Percentiles rank a stretch among this genome's conserved stretches.
These are phyloP conservation scores for Acer saccharum DNA, from an alignment of 345 rosid species.

Conservation along the genomic window DNA sequence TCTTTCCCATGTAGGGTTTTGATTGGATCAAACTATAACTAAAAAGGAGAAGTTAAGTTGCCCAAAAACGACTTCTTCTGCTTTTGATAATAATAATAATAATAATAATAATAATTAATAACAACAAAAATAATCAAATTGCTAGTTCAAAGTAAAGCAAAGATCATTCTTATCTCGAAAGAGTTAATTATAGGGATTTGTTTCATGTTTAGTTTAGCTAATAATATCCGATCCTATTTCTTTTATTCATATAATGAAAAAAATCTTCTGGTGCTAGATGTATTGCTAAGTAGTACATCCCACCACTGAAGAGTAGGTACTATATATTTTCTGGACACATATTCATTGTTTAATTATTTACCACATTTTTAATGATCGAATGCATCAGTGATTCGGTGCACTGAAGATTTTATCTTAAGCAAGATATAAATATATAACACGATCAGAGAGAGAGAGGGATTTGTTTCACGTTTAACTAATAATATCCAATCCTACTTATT, in stretches of 20 bases:
- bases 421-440: too few species aligned
- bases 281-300: too few species aligned
- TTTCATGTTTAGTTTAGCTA: constrained; percentile 18
- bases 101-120: constrained; percentile 3
- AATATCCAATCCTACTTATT: too few species aligned
- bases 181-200: constrained; percentile 31
- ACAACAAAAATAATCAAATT: not conserved
- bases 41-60: constrained; percentile 6
- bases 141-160: not conserved
- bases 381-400: too few species aligned
- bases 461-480: too few species aligned
- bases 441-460: too few species aligned
- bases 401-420: too few species aligned
- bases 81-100: constrained; percentile 6
- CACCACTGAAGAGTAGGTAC: too few species aligned
- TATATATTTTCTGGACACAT: too few species aligned
- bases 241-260: not conserved
- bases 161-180: constrained; percentile 31
- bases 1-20: constrained; percentile 20
- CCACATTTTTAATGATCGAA: too few species aligned
- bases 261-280: too few species aligned
- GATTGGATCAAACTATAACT: constrained; percentile 12
- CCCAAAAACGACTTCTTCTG: constrained; percentile 12
- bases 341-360: too few species aligned
- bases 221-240: constrained; percentile 5